Evolutionary conservation across 192 early-diverging fungal species (phyloP).

Genomic region (Coemansia sp.): DNA sequence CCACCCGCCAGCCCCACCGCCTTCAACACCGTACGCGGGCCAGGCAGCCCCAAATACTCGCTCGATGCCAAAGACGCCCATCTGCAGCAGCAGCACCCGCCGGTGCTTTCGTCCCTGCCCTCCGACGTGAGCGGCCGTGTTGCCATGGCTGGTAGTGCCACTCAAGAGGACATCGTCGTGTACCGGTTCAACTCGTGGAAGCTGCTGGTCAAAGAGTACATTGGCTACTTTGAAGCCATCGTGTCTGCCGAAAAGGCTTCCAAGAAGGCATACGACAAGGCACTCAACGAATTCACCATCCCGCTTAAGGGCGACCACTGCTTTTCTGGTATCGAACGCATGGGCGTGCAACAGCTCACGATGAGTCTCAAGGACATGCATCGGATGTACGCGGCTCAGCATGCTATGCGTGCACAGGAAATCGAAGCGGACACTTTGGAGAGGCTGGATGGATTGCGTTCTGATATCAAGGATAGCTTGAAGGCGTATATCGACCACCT

Average conservation of each 20-base stretch:
- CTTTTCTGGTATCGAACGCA: conserved; percentile 28
- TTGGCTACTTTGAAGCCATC: conserved; percentile 20
- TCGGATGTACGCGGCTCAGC: conserved; percentile 27
- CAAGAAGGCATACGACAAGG: conserved; percentile 32
- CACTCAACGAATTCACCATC: conserved; percentile 20
- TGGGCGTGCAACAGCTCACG: conserved; percentile 27
- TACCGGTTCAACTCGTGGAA: conserved; percentile 33
- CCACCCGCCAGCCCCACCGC: neutral
- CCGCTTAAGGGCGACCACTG: conserved; percentile 30
- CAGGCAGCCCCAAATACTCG: conserved; percentile 1
- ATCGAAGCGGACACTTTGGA: conserved; percentile 24
- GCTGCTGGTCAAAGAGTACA: conserved; percentile 26
- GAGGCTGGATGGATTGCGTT: conserved; percentile 21
- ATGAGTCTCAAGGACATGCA: conserved; percentile 24
- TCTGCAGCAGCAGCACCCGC: conserved; percentile 7
- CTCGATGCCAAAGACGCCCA: neutral
- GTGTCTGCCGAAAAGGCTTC: conserved; percentile 15
- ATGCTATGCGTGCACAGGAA: conserved; percentile 14
- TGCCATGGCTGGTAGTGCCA: conserved; percentile 26
- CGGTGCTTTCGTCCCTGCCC: conserved; percentile 16
- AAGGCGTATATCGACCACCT: conserved; percentile 39
- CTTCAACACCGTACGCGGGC: neutral
- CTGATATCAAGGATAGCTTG: conserved; percentile 33
- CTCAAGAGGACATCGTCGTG: conserved; percentile 31
- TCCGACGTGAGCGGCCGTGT: conserved; percentile 25